Percentiles rank a stretch among this genome's conserved stretches.
Conservation (phyloP, 2,329 filamentous ascomycete genomes). For the Penicillium crustosum region DNA sequence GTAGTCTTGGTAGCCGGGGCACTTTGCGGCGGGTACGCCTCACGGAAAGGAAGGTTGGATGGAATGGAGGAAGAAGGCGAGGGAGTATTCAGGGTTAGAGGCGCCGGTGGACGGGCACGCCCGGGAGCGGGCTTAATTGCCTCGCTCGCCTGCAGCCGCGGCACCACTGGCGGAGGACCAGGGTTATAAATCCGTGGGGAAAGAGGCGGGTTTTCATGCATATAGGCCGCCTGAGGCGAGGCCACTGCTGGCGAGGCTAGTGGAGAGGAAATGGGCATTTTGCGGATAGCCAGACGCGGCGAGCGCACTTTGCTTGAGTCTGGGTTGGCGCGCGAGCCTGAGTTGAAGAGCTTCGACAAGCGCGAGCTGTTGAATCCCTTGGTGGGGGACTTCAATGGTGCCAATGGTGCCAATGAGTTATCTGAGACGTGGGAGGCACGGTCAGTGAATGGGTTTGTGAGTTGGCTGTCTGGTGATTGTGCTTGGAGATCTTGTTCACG, state of each 20-base stretch:
- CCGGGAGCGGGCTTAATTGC: slow-evolving; percentile 13
- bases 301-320: slow-evolving; percentile 46
- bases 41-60: slow-evolving; percentile 43
- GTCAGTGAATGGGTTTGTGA: slow-evolving; percentile 32
- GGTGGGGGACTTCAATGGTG: slow-evolving; percentile 26
- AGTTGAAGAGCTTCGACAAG: slow-evolving; percentile 44
- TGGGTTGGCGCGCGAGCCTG: slow-evolving; percentile 40
- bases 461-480: slow-evolving; percentile 27
- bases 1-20: slow-evolving; percentile 52
- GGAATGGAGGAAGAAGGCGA: slow-evolving; percentile 31
- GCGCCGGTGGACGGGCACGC: slow-evolving; percentile 30
- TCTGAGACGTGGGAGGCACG: slow-evolving; percentile 29
- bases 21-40: slow-evolving; percentile 44
- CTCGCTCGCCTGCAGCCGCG: slow-evolving; percentile 28
- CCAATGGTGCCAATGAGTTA: slow-evolving; percentile 17
- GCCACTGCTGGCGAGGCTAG: slow-evolving; percentile 48
- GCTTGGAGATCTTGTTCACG: slow-evolving; percentile 19
- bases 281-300: slow-evolving; percentile 48
- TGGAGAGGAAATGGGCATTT: slow-evolving; percentile 59
- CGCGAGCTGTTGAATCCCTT: slow-evolving; percentile 34
- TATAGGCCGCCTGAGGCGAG: slow-evolving; percentile 45
- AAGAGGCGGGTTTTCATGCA: slow-evolving; percentile 55
- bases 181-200: slow-evolving; percentile 59
- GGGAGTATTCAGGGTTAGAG: slow-evolving; percentile 33
- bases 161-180: slow-evolving; percentile 55